These are phyloP conservation scores for Chrysophaeum taylorii DNA, from an alignment of 352 stramenopile genomes.

Conservation along the genomic window DNA sequence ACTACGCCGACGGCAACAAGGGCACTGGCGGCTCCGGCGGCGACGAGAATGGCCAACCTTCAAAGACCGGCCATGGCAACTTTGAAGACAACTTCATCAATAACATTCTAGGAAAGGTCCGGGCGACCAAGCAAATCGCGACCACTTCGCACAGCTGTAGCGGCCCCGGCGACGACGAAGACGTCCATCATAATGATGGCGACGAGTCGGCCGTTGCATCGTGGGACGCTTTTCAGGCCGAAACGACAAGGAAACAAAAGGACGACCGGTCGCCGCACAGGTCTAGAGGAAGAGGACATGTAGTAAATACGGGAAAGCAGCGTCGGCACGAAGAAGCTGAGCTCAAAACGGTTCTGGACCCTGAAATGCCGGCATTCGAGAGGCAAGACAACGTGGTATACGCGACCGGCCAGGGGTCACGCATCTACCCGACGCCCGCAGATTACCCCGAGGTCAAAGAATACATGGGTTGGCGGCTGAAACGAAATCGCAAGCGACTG, in stretches of 20 bases:
- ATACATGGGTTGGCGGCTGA: slow-evolving; percentile 88
- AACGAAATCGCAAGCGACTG: slow-evolving; percentile 80
- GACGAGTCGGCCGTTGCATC: neutral
- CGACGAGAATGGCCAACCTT: neutral
- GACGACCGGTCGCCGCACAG: neutral
- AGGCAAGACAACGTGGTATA: slow-evolving; percentile 71
- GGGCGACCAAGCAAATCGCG: slow-evolving; percentile 27
- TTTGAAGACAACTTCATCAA: slow-evolving; percentile 77
- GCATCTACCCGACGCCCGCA: slow-evolving; percentile 61
- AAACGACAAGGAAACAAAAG: slow-evolving; percentile 8
- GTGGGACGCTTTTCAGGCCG: no score
- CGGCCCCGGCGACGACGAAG: slow-evolving; percentile 22
- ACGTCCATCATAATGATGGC: slow-evolving; percentile 3
- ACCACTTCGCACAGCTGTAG: slow-evolving; percentile 28
- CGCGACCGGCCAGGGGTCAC: slow-evolving; percentile 55
- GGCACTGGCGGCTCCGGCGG: neutral
- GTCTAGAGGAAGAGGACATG: slow-evolving; percentile 22
- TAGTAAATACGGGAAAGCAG: slow-evolving; percentile 15
- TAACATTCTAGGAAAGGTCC: slow-evolving; percentile 54
- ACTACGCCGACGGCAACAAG: slow-evolving; percentile 19
- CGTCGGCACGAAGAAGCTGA: slow-evolving; percentile 24
- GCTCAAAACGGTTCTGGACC: slow-evolving; percentile 38
- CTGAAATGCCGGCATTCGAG: slow-evolving; percentile 65
- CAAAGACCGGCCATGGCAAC: slow-evolving; percentile 27
- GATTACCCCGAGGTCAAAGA: slow-evolving; percentile 66